These are phyloP conservation scores for Besnoitia besnoiti DNA, from an alignment of 169 alveolate species.

Conservation along the genomic window DNA sequence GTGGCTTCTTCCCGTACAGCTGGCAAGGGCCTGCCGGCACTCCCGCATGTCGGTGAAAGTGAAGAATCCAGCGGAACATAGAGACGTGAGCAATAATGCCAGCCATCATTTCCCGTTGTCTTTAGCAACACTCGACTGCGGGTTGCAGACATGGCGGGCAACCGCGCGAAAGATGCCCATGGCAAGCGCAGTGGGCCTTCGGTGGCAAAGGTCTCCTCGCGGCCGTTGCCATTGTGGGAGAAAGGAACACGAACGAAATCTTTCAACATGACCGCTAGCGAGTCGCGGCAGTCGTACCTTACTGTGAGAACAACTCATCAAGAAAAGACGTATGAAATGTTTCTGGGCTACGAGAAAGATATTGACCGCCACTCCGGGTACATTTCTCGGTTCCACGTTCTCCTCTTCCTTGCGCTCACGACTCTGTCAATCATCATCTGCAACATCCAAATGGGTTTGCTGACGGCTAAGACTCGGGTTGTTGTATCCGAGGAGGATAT, in stretches of 20 bases:
- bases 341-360: not conserved
- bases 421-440: not conserved
- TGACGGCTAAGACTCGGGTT: constrained; percentile 15
- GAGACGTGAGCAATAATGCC: too few relatives aligned
- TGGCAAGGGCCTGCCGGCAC: too few relatives aligned
- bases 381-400: not conserved
- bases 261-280: not conserved
- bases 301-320: constrained; percentile 47
- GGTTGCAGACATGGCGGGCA: not conserved
- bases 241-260: constrained; percentile 1
- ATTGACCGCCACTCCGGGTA: not conserved
- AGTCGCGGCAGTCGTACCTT: not conserved
- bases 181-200: not conserved
- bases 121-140: too few relatives aligned
- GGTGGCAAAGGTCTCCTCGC: not conserved
- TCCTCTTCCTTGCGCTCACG: not conserved
- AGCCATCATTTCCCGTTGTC: too few relatives aligned
- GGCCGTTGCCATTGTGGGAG: constrained; percentile 1
- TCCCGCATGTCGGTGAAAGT: too few relatives aligned
- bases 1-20: too few relatives aligned
- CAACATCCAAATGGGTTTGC: not conserved
- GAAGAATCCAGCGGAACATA: too few relatives aligned
- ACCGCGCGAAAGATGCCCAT: not conserved
- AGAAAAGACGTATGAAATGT: constrained; percentile 48
- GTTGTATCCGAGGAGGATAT: constrained; percentile 42